Evolutionary conservation across 495 filamentous ascomycete species (phyloP).

Genomic region (Xylaria sp.): DNA sequence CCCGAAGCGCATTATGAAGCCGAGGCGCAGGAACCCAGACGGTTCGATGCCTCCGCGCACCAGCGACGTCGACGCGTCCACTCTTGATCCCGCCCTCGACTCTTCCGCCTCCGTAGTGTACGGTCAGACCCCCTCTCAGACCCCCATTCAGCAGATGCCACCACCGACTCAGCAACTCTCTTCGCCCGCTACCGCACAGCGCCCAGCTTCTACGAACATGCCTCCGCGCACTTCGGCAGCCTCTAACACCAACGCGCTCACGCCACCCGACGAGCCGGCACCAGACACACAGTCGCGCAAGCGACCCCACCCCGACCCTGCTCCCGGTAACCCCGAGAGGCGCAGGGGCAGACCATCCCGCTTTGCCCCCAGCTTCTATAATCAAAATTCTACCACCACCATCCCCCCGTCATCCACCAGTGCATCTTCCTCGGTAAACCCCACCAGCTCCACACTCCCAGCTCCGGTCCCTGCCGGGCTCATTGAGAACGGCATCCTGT

Average conservation of each 20-base stretch:
- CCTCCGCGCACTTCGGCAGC: conserved; percentile 43
- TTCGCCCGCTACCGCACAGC: conserved; percentile 30
- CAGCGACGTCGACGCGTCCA: conserved; percentile 30
- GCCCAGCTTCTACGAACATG: conserved; percentile 39
- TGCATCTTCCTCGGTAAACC: conserved; percentile 21
- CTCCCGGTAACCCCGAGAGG: conserved; percentile 44
- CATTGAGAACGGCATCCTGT: conserved; percentile 41
- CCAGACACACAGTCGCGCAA: conserved; percentile 42
- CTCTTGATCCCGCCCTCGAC: conserved; percentile 38
- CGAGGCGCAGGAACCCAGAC: conserved; percentile 49
- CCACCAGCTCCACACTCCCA: conserved; percentile 3
- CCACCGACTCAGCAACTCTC: conserved; percentile 24
- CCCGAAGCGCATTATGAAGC: conserved; percentile 58
- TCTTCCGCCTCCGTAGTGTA: conserved; percentile 27
- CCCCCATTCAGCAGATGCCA: conserved; percentile 28
- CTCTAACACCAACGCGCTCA: conserved; percentile 50
- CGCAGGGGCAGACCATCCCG: conserved; percentile 50
- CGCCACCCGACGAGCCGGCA: conserved; percentile 55
- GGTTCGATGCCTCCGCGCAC: conserved; percentile 35
- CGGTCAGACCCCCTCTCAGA: conserved; percentile 33
- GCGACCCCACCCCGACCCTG: conserved; percentile 33
- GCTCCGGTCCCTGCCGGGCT: conserved; percentile 24
- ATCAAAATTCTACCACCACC: conserved; percentile 30
- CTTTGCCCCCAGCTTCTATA: conserved; percentile 41
- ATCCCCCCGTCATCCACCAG: conserved; percentile 22